Base-by-base conservation (phyloP, 192 early-diverging fungal genomes). In the Coemansia sp. region DNA sequence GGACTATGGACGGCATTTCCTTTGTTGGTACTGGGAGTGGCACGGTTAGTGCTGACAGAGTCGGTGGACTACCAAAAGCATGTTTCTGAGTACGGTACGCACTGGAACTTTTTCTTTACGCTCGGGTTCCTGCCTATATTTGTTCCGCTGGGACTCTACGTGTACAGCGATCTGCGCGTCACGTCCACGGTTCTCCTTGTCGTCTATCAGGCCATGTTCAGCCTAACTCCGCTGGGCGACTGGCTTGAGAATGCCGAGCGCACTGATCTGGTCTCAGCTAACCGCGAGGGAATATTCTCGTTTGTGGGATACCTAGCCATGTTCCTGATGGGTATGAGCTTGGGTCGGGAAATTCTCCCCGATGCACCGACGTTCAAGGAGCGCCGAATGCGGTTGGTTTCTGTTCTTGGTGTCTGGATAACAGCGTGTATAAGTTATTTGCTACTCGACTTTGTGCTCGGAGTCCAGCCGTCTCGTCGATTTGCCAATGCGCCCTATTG, bases 71-170 rank as follows among this genome's bases (percentile, higher is more conserved):
- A 99, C 73, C 95, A 96, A 87, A 92, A 95, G 48, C 95, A 99
- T 69, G 91, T 91, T 8, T 86, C 92, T 0, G 97, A 99, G 72
- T 99, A 99, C 72, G 97, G 97, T 27, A 86, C 93, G 46, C 97
- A 99, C 66, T 99, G 97, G 97, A 99, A 99, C 85, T 99, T 99
- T 81, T 99, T 97, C 74, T 86, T 96, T 60, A 99, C 97, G 3
- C 86, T 99, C 16, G 93, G 92, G 9, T 80, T 95, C 41, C 72
- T 99, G 34, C 93, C 95, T 2, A 77, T 93, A 21, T 87, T 93
- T 77, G 89, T 93, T 5, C 86, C 89, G 5, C 50, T 93, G 11
- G 77, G 90, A 8, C 74, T 89, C 31, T 67, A 67, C 16, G 36
- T 91, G 4, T 82, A 77, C 48, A 83, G 74, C 31, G 72, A 84